Conservation (phyloP, 1,139 yeast genomes). For the Protomyces inundatus region DNA sequence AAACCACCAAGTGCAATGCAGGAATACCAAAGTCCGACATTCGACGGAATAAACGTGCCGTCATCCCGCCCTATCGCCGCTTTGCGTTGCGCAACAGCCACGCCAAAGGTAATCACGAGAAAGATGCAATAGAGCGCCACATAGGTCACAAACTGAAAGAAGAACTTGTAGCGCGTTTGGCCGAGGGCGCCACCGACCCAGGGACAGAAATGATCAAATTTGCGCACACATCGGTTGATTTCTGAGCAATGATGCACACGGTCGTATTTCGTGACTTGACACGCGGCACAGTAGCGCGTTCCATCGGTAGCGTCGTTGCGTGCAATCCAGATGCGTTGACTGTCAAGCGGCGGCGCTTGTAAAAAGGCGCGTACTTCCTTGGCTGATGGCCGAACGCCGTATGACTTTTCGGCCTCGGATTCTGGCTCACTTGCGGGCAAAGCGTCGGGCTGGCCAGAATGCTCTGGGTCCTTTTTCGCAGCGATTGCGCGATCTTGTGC, state of each 20-base stretch:
- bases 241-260: slow-evolving; percentile 74
- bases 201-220: slow-evolving; percentile 76
- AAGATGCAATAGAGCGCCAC: slow-evolving; percentile 46
- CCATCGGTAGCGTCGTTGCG: slow-evolving; percentile 44
- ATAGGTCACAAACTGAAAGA: slow-evolving; percentile 63
- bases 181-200: slow-evolving; percentile 91
- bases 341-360: background rate
- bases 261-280: slow-evolving; percentile 81
- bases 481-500: slow-evolving; percentile 36
- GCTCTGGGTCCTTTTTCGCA: slow-evolving; percentile 3
- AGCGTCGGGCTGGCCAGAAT: background rate
- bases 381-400: slow-evolving; percentile 1
- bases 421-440: background rate
- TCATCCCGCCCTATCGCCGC: background rate
- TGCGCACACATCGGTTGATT: slow-evolving; percentile 62
- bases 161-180: slow-evolving; percentile 65
- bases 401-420: background rate
- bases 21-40: slow-evolving; percentile 17
- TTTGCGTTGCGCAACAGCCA: slow-evolving; percentile 35
- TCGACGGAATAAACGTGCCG: slow-evolving; percentile 9
- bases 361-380: slow-evolving; percentile 3
- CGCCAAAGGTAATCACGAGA: slow-evolving; percentile 34
- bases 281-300: slow-evolving; percentile 61
- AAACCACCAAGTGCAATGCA: slow-evolving; percentile 23
- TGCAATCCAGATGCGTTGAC: background rate